phyloP scores from a whole-genome alignment of 2,329 filamentous ascomycete genomes.

The Ophiostoma tasmaniense region DNA sequence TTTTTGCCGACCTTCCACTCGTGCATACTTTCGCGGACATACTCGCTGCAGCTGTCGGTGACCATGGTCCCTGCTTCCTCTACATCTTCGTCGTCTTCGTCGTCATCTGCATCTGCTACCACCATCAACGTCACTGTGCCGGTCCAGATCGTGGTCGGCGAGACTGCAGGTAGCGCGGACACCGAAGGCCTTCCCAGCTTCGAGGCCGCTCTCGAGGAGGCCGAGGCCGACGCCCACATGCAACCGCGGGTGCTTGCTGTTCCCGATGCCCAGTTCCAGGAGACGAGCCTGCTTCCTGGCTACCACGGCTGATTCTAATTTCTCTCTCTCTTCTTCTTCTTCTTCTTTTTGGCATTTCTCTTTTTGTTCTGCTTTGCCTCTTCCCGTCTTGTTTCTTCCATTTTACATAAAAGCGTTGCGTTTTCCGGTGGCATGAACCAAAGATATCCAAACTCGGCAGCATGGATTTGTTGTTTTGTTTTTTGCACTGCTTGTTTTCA shows the following conservation, averaged over 20 bases:
- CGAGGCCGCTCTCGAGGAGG: conserved; percentile 40
- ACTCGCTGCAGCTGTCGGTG: conserved; percentile 41
- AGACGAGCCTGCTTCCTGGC: conserved; percentile 24
- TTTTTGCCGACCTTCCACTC: conserved; percentile 51
- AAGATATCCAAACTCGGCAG: conserved; percentile 12
- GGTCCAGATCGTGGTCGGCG: conserved; percentile 15
- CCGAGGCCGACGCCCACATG: conserved; percentile 37
- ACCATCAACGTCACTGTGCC: conserved; percentile 17
- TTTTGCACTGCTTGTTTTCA: neutral
- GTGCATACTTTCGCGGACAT: conserved; percentile 48
- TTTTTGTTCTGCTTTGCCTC: neutral
- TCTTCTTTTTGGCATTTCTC: neutral
- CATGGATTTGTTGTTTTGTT: conserved; percentile 4
- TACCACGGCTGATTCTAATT: conserved; percentile 19
- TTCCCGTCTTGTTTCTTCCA: neutral
- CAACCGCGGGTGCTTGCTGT: conserved; percentile 36
- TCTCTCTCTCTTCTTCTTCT: neutral
- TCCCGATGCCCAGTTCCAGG: conserved; percentile 19
- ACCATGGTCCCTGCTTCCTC: conserved; percentile 28
- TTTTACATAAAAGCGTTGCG: conserved; percentile 14
- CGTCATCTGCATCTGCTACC: neutral
- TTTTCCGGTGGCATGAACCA: conserved; percentile 10
- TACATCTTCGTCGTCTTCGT: conserved; percentile 27
- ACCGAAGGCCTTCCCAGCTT: conserved; percentile 38
- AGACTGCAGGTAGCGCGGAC: conserved; percentile 21